These are phyloP conservation scores for Helotiales sp. DNA, from an alignment of 2,329 filamentous ascomycete genomes.

Conservation along the genomic window DNA sequence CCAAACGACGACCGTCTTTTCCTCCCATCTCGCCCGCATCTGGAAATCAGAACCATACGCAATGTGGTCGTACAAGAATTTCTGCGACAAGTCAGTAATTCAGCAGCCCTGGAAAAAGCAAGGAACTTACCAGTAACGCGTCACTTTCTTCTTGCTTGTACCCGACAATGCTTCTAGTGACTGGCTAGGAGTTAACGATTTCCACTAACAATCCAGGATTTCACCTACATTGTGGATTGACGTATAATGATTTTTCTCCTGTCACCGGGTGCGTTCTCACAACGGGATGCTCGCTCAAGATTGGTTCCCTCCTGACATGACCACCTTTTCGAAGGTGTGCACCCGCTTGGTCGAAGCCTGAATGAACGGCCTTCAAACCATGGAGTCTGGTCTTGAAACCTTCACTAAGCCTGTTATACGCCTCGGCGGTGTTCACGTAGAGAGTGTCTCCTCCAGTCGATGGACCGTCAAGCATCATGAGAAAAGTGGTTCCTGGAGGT, in stretches of 20 bases:
- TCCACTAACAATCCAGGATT: constrained; percentile 47
- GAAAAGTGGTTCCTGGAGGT: constrained; percentile 85
- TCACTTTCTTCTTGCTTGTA: constrained; percentile 88
- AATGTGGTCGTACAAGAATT: constrained; percentile 77
- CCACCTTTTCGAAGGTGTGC: constrained; percentile 66
- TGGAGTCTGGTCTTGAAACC: constrained; percentile 79
- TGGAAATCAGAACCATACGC: constrained; percentile 73
- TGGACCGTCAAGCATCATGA: constrained; percentile 84
- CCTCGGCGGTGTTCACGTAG: constrained; percentile 76
- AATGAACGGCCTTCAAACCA: constrained; percentile 78
- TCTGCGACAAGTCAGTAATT: constrained; percentile 59
- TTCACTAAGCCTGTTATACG: constrained; percentile 78
- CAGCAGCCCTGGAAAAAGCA: neutral
- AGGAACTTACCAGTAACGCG: constrained; percentile 50
- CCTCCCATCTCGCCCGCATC: constrained; percentile 73
- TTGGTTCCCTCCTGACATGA: constrained; percentile 73
- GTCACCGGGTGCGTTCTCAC: constrained; percentile 80
- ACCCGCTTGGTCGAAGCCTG: constrained; percentile 77
- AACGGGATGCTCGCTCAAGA: constrained; percentile 73
- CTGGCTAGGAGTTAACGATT: constrained; percentile 43
- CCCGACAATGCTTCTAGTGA: constrained; percentile 78
- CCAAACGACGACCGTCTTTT: constrained; percentile 82
- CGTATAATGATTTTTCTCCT: constrained; percentile 79
- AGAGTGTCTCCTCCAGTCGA: constrained; percentile 80
- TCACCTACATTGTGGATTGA: constrained; percentile 77